Conservation (phyloP, 805 yeast species). For the Komagataella pseudopastoris region DNA sequence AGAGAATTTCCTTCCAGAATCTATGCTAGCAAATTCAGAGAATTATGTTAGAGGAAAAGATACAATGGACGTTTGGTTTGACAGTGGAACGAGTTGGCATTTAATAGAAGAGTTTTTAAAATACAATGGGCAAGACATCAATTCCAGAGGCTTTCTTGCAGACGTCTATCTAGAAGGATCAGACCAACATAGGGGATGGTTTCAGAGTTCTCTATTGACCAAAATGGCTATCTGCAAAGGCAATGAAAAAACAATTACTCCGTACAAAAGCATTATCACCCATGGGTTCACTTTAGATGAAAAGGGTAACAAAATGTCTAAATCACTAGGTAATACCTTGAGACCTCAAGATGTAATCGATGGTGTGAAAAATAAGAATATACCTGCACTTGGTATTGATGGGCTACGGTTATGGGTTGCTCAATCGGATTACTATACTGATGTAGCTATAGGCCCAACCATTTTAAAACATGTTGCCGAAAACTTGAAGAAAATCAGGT, state of each 20-base stretch:
- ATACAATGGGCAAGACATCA: constrained; percentile 18
- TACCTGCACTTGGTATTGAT: constrained; percentile 72
- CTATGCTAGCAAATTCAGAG: constrained; percentile 24
- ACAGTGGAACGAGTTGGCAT: constrained; percentile 90
- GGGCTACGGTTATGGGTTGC: constrained; percentile 89
- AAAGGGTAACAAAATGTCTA: constrained; percentile 84
- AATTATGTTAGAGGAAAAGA: constrained; percentile 58
- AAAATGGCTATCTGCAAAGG: constrained; percentile 32
- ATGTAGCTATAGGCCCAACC: constrained; percentile 61
- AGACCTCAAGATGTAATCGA: constrained; percentile 54
- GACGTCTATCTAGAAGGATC: constrained; percentile 91
- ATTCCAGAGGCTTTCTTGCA: constrained; percentile 32
- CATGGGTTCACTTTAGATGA: constrained; percentile 92
- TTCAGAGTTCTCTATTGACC: constrained; percentile 83
- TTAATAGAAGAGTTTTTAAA: constrained; percentile 30
- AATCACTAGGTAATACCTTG: constrained; percentile 76
- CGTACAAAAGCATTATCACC: constrained; percentile 67
- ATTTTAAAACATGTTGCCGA: constrained; percentile 69
- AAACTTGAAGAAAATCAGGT: constrained; percentile 65
- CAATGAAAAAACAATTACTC: constrained; percentile 19
- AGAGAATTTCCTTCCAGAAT: constrained; percentile 65
- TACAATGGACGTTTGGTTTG: constrained; percentile 99
- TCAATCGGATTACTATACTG: constrained; percentile 73
- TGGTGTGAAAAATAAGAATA: constrained; percentile 34
- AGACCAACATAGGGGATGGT: constrained; percentile 99